phyloP scores from a whole-genome alignment of 2,329 filamentous ascomycete species.

The Aspergillus persii region DNA sequence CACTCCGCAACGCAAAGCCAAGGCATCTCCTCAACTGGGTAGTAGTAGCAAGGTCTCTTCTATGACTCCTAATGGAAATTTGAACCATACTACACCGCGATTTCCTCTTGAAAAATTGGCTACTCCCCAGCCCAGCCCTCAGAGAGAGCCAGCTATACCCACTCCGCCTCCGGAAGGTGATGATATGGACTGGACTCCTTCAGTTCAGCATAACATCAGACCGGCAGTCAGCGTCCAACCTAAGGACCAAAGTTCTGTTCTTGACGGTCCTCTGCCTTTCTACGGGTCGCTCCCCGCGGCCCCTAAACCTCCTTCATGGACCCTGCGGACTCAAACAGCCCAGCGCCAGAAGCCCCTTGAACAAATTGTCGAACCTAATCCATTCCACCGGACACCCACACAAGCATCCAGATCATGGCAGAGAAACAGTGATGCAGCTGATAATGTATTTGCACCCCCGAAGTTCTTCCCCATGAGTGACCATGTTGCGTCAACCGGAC shows the following conservation, averaged over 20 bases:
- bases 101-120: slow-evolving; percentile 45
- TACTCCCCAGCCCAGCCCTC: slow-evolving; percentile 21
- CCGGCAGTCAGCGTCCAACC: slow-evolving; percentile 31
- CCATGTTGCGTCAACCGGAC: slow-evolving; percentile 42
- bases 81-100: slow-evolving; percentile 19
- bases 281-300: slow-evolving; percentile 42
- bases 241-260: slow-evolving; percentile 28
- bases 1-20: slow-evolving; percentile 21
- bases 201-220: slow-evolving; percentile 35
- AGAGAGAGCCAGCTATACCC: slow-evolving; percentile 26
- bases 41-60: slow-evolving; percentile 16
- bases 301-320: slow-evolving; percentile 41
- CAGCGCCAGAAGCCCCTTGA: slow-evolving; percentile 33
- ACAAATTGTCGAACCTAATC: slow-evolving; percentile 35
- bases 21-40: slow-evolving; percentile 16
- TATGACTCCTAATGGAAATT: slow-evolving; percentile 14
- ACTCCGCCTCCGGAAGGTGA: slow-evolving; percentile 43
- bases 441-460: slow-evolving; percentile 42
- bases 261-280: slow-evolving; percentile 42
- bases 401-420: slow-evolving; percentile 23
- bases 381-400: slow-evolving; percentile 35
- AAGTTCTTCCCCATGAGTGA: slow-evolving; percentile 46
- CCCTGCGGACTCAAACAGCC: slow-evolving; percentile 32
- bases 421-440: slow-evolving; percentile 16
- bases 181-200: slow-evolving; percentile 53